A percentile compares a stretch with the other conserved stretches of the same genome.
These are phyloP conservation scores for Gossypium gossypioides DNA, from an alignment of 441 rosid species.

Conservation along the genomic window DNA sequence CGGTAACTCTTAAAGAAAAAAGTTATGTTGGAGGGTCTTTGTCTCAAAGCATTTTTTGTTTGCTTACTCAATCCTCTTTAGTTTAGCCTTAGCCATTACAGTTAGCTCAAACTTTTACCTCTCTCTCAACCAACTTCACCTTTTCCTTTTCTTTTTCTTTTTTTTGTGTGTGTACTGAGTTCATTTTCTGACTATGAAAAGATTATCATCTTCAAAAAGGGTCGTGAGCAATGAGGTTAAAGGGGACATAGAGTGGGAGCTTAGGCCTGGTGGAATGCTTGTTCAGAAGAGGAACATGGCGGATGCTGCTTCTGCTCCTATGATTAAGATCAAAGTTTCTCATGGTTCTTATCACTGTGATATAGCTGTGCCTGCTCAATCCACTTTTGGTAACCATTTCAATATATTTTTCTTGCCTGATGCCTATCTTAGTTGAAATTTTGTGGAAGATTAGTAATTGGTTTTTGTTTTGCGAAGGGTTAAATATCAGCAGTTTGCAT, in stretches of 20 bases:
- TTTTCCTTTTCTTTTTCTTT: neutral
- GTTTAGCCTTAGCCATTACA: slow-evolving; percentile 5
- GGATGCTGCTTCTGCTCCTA: slow-evolving; percentile 23
- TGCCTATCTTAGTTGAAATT: neutral
- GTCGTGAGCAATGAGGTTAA: slow-evolving; percentile 11
- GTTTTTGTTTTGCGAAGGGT: neutral
- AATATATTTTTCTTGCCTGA: slow-evolving; percentile 2
- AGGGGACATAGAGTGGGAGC: slow-evolving; percentile 39
- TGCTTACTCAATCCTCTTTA: slow-evolving; percentile 18
- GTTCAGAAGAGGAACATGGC: slow-evolving; percentile 41
- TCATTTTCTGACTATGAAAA: slow-evolving; percentile 21
- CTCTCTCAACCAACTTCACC: slow-evolving; percentile 19
- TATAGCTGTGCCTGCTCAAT: slow-evolving; percentile 31
- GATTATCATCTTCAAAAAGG: slow-evolving; percentile 23
- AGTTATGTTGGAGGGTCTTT: slow-evolving; percentile 20
- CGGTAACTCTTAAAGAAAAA: slow-evolving; percentile 2
- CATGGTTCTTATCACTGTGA: slow-evolving; percentile 36
- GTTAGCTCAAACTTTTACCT: slow-evolving; percentile 9
- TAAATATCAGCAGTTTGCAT: neutral
- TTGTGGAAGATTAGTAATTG: neutral
- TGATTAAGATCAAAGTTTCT: slow-evolving; percentile 43
- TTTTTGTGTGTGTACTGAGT: neutral
- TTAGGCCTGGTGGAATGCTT: slow-evolving; percentile 48
- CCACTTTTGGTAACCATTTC: slow-evolving; percentile 36
- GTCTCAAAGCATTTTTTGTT: slow-evolving; percentile 16